A percentile compares a stretch with the other conserved stretches of the same genome.
Evolutionary conservation across 257 asterid genomes (phyloP).

Genomic region (Ehretia macrophylla): DNA sequence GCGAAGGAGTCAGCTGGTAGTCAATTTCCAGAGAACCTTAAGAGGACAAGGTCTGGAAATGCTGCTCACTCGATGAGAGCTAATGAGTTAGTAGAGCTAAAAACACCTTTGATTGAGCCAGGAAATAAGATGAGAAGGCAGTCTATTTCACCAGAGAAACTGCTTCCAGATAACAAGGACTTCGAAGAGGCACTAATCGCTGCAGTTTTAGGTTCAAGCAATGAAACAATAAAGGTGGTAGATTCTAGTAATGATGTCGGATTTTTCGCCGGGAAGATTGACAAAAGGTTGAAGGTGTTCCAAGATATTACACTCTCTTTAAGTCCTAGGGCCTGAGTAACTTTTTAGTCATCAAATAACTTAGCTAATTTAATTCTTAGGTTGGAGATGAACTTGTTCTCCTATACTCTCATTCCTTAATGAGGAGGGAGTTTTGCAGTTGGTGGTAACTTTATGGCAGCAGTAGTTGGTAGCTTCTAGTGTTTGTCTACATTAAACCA

Average conservation of each 20-base stretch:
- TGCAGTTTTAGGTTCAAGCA: constrained; percentile 46
- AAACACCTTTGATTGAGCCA: constrained; percentile 19
- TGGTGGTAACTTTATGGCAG: background rate
- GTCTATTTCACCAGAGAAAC: constrained; percentile 35
- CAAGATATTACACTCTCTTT: constrained; percentile 68
- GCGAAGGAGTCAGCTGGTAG: constrained; percentile 12
- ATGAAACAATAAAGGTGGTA: constrained; percentile 14
- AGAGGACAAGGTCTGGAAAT: constrained; percentile 67
- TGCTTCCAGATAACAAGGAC: constrained; percentile 70
- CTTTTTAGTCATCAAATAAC: constrained; percentile 1
- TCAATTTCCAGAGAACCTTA: constrained; percentile 39
- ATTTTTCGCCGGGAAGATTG: constrained; percentile 40
- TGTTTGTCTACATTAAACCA: background rate
- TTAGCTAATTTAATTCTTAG: constrained; percentile 15
- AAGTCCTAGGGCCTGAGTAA: constrained; percentile 30
- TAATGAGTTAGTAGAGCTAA: constrained; percentile 14
- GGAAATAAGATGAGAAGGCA: constrained; percentile 42
- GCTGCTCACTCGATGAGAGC: constrained; percentile 18
- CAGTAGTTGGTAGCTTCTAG: background rate
- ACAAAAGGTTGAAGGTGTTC: constrained; percentile 85
- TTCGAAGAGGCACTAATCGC: constrained; percentile 85
- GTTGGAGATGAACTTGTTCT: constrained; percentile 83
- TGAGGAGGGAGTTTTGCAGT: background rate
- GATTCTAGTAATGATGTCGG: constrained; percentile 18
- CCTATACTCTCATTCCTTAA: constrained; percentile 29